phyloP scores from a whole-genome alignment of 371 early-diverging fungal genomes.

The Rhizomucor pusillus region DNA sequence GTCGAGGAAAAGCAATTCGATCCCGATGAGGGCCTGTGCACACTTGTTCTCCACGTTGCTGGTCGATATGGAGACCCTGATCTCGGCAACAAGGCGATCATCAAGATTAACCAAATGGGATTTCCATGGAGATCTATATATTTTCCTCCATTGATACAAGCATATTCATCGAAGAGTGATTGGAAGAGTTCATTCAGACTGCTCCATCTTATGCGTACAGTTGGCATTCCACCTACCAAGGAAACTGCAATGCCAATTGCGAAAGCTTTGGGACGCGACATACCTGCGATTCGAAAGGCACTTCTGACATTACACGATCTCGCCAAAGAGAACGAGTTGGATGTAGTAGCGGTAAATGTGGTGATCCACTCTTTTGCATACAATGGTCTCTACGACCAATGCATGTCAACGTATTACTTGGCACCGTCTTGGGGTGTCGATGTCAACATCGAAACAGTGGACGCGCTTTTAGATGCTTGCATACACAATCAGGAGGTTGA shows the following conservation, averaged over 20 bases:
- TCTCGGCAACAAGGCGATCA: slow-evolving; percentile 55
- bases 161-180: slow-evolving; percentile 52
- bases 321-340: slow-evolving; percentile 21
- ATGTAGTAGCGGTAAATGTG: slow-evolving; percentile 57
- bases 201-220: slow-evolving; percentile 56
- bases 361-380: slow-evolving; percentile 45
- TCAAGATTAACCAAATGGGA: slow-evolving; percentile 39
- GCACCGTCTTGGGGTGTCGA: slow-evolving; percentile 22
- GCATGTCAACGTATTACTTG: too few relatives aligned
- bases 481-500: slow-evolving; percentile 39
- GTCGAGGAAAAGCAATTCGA: slow-evolving; percentile 24
- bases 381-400: slow-evolving; percentile 1
- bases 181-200: slow-evolving; percentile 57
- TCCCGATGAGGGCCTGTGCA: slow-evolving; percentile 66
- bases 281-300: slow-evolving; percentile 36
- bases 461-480: slow-evolving; percentile 60
- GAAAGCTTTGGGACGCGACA: slow-evolving; percentile 21
- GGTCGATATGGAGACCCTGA: slow-evolving; percentile 51
- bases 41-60: slow-evolving; percentile 55
- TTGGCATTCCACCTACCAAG: slow-evolving; percentile 41
- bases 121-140: slow-evolving; percentile 54
- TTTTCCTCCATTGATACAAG: slow-evolving; percentile 63
- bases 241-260: slow-evolving; percentile 31
- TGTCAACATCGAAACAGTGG: slow-evolving; percentile 57
- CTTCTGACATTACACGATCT: slow-evolving; percentile 38